phyloP scores from a whole-genome alignment of 345 rosid species.

The Pseudoturritis turrita region DNA sequence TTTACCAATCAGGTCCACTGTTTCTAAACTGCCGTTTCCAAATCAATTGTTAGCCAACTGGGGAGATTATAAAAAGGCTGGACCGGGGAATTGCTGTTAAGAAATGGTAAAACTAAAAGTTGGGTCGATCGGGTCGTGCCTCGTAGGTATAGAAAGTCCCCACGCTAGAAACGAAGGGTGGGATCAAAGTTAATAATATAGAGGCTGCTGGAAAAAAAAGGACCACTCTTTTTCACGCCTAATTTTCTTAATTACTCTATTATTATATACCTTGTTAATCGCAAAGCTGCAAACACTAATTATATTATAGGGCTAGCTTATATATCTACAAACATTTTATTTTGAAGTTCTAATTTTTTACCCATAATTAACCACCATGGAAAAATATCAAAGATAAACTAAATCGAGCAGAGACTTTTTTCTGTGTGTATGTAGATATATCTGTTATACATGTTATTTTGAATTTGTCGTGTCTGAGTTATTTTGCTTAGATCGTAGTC shows the following conservation, averaged over 20 bases:
- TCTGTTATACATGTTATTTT: background rate
- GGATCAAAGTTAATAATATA: background rate
- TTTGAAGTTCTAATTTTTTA: background rate
- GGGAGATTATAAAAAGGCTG: background rate
- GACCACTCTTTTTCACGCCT: constrained; percentile 19
- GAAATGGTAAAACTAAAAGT: background rate
- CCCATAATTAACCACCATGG: background rate
- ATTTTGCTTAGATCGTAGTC: background rate
- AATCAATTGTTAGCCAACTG: background rate
- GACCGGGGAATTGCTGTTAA: background rate
- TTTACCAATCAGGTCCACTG: no score
- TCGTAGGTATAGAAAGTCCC: constrained; percentile 8
- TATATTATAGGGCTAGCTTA: background rate
- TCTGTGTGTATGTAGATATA: no score
- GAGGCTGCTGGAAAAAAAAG: constrained; percentile 15
- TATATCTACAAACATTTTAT: background rate
- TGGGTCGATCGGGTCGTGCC: background rate
- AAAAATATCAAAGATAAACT: background rate
- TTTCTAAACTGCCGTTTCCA: no score
- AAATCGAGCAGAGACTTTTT: background rate
- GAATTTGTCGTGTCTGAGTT: background rate
- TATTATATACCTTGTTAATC: background rate
- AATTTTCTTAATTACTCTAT: background rate
- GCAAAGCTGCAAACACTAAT: background rate
- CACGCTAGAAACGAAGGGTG: constrained; percentile 7